A percentile compares a stretch with the other conserved stretches of the same genome.
These are phyloP conservation scores for Leccinum pellstonianum DNA, from an alignment of 768 basidiomycete genomes.

Conservation along the genomic window DNA sequence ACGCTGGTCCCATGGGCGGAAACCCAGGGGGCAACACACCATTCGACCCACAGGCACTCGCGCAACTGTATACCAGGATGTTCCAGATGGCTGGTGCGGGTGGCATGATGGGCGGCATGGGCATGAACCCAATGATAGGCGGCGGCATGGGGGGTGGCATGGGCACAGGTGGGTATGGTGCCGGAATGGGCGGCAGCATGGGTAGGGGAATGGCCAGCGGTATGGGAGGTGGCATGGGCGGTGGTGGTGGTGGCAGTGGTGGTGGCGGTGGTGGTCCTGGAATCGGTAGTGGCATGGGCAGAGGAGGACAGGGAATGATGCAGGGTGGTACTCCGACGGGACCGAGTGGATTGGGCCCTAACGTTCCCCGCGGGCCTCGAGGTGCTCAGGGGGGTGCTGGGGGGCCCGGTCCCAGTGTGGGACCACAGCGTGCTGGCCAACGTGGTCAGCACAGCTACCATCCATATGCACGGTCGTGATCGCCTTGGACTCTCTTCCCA, in stretches of 20 bases:
- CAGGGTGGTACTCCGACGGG: constrained; percentile 34
- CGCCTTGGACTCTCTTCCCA: background rate
- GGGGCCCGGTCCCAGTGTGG: constrained; percentile 52
- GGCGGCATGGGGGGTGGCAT: constrained; percentile 37
- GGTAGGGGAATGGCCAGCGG: constrained; percentile 36
- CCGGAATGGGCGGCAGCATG: constrained; percentile 33
- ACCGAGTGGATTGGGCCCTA: constrained; percentile 48
- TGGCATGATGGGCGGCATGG: constrained; percentile 43
- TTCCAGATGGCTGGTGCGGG: constrained; percentile 75
- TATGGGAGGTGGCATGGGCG: constrained; percentile 44
- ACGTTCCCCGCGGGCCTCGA: constrained; percentile 65
- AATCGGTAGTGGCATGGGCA: constrained; percentile 41
- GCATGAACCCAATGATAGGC: constrained; percentile 38
- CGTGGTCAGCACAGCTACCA: constrained; percentile 82
- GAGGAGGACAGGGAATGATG: constrained; percentile 37
- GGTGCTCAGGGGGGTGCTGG: constrained; percentile 55
- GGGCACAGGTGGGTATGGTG: constrained; percentile 34
- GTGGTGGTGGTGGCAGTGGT: constrained; percentile 34
- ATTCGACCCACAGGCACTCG: constrained; percentile 92
- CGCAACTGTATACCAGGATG: constrained; percentile 94
- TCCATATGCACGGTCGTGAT: constrained; percentile 68
- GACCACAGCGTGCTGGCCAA: constrained; percentile 68
- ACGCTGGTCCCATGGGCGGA: constrained; percentile 25
- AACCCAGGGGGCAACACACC: constrained; percentile 50
- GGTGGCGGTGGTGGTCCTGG: constrained; percentile 40